phyloP scores from a whole-genome alignment of 257 asterid genomes.

The Ilex asprella region DNA sequence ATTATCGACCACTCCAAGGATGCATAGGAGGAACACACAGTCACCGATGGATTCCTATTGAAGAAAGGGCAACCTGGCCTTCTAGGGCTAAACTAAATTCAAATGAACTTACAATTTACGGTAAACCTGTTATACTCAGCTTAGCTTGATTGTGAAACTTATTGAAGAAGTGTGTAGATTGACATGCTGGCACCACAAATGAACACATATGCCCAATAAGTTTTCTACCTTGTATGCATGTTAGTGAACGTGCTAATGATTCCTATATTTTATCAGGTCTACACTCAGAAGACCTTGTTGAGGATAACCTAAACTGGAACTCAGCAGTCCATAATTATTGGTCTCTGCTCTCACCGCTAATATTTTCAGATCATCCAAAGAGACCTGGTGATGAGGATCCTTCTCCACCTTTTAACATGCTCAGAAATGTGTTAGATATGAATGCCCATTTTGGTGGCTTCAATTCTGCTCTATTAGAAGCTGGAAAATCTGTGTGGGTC shows the following conservation, averaged over 20 bases:
- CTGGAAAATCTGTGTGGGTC: slow-evolving; percentile 89
- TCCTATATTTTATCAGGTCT: slow-evolving; percentile 40
- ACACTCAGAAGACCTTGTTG: slow-evolving; percentile 56
- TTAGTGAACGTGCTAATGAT: neutral
- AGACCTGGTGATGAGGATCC: slow-evolving; percentile 99
- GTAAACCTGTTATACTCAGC: slow-evolving; percentile 27
- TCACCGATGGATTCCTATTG: slow-evolving; percentile 83
- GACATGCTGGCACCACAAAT: neutral
- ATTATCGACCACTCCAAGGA: slow-evolving; percentile 75
- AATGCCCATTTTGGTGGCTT: slow-evolving; percentile 91
- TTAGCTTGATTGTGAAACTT: too few relatives aligned
- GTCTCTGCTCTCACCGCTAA: slow-evolving; percentile 92
- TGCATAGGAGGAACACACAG: slow-evolving; percentile 91
- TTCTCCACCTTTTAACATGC: slow-evolving; percentile 99
- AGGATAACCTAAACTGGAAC: slow-evolving; percentile 67
- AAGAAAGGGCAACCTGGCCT: slow-evolving; percentile 82
- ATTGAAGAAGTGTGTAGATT: neutral
- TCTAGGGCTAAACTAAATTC: slow-evolving; percentile 52
- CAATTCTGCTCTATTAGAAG: slow-evolving; percentile 76
- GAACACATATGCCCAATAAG: neutral
- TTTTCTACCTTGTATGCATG: slow-evolving; percentile 4
- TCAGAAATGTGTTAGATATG: slow-evolving; percentile 97
- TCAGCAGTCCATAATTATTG: slow-evolving; percentile 77
- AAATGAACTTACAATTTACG: slow-evolving; percentile 62
- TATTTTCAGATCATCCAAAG: slow-evolving; percentile 98